Conservation (phyloP, 805 yeast species). For the Candida pseudoglaebosa region DNA sequence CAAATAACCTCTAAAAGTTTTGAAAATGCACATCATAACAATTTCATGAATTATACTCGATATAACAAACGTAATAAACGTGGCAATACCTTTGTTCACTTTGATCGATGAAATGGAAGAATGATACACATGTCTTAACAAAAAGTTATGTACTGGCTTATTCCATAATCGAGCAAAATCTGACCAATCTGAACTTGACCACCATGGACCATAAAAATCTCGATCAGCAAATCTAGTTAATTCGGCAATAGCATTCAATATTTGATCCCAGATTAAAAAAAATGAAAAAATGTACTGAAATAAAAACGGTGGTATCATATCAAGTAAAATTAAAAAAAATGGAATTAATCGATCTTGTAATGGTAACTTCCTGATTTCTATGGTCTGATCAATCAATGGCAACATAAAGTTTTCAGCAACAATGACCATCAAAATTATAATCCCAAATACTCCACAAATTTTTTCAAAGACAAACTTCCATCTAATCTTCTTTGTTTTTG, state of each 20-base stretch:
- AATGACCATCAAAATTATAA: conserved; percentile 75
- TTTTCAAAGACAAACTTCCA: conserved; percentile 68
- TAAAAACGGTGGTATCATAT: conserved; percentile 77
- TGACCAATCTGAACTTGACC: conserved; percentile 94
- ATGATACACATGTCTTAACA: conserved; percentile 91
- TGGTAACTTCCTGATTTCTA: conserved; percentile 49
- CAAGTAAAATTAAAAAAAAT: conserved; percentile 61
- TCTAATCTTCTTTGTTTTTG: conserved; percentile 67
- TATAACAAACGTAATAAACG: conserved; percentile 70
- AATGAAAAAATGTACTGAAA: conserved; percentile 72
- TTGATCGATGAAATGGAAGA: conserved; percentile 75
- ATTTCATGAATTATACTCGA: conserved; percentile 86
- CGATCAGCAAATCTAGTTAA: conserved; percentile 83
- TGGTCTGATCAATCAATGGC: conserved; percentile 64
- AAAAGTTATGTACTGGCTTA: conserved; percentile 84
- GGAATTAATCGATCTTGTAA: conserved; percentile 36
- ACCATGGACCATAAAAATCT: conserved; percentile 94
- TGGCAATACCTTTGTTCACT: conserved; percentile 63
- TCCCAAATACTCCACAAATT: conserved; percentile 78
- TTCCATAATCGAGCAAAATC: conserved; percentile 95
- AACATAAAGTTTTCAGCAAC: conserved; percentile 72
- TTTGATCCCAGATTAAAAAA: conserved; percentile 94
- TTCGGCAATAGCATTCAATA: conserved; percentile 86
- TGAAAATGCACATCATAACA: conserved; percentile 86
- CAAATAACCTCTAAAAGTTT: conserved; percentile 74